Evolutionary conservation across 257 asterid genomes (phyloP).

Genomic region (Ehretia macrophylla): DNA sequence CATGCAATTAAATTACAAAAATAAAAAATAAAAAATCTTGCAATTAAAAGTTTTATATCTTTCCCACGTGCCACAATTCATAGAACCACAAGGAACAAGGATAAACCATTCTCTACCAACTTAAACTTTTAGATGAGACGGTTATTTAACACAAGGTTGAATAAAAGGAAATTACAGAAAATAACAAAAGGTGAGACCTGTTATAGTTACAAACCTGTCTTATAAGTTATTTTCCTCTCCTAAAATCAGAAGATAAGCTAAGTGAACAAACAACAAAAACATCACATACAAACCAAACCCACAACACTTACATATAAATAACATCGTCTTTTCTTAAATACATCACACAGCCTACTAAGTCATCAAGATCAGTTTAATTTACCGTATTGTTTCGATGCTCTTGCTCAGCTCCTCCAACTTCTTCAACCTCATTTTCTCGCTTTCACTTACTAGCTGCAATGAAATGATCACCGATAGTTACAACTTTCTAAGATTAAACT

Average conservation of each 20-base stretch:
- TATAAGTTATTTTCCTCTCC: slow-evolving; percentile 38
- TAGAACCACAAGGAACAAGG: too few species aligned
- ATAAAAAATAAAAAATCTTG: too few species aligned
- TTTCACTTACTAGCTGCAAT: slow-evolving; percentile 86
- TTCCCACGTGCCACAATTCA: too few species aligned
- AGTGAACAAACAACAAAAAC: slow-evolving; percentile 38
- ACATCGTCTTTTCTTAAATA: slow-evolving; percentile 48
- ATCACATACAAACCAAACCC: slow-evolving; percentile 57
- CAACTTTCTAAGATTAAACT: not conserved
- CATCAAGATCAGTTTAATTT: slow-evolving; percentile 29
- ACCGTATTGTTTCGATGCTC: slow-evolving; percentile 77
- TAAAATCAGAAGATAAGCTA: slow-evolving; percentile 56
- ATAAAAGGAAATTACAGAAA: not conserved
- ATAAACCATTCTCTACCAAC: too few species aligned
- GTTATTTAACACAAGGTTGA: too few species aligned
- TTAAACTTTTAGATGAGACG: too few species aligned
- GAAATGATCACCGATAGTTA: not conserved
- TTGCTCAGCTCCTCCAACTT: slow-evolving; percentile 99
- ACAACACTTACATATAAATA: slow-evolving; percentile 48
- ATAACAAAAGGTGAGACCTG: slow-evolving; percentile 45
- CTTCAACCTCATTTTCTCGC: slow-evolving; percentile 87
- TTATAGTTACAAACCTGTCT: slow-evolving; percentile 86
- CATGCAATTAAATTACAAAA: too few species aligned
- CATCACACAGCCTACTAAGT: slow-evolving; percentile 70
- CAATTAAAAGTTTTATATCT: too few species aligned